These are phyloP conservation scores for Phytophthora europaea DNA, from an alignment of 352 stramenopile genomes.

Conservation along the genomic window DNA sequence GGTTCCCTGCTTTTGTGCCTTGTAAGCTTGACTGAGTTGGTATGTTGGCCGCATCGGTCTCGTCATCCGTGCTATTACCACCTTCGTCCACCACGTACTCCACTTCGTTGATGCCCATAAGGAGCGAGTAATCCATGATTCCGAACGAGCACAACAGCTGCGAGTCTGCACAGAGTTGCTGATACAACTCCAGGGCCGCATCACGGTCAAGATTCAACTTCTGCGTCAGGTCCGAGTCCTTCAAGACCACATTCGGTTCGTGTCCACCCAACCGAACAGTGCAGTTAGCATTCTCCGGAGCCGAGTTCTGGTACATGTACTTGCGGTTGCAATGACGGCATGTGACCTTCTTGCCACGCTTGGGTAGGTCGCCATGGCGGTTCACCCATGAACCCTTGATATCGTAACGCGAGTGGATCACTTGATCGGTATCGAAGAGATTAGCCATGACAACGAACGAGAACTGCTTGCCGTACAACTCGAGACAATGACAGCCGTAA, in stretches of 20 bases:
- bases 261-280: slow-evolving; percentile 80
- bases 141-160: slow-evolving; percentile 89
- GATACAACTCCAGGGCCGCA: slow-evolving; percentile 76
- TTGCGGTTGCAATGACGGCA: slow-evolving; percentile 92
- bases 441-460: slow-evolving; percentile 95
- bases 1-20: slow-evolving; percentile 26
- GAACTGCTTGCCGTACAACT: slow-evolving; percentile 93
- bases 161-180: slow-evolving; percentile 83
- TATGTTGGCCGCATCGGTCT: slow-evolving; percentile 40
- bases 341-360: slow-evolving; percentile 89
- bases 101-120: slow-evolving; percentile 92
- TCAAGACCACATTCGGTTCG: slow-evolving; percentile 91
- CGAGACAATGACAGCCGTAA: slow-evolving; percentile 91
- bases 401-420: slow-evolving; percentile 91
- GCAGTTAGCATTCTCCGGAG: slow-evolving; percentile 78
- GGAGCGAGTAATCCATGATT: slow-evolving; percentile 94
- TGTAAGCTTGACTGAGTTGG: slow-evolving; percentile 17
- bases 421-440: slow-evolving; percentile 90
- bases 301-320: slow-evolving; percentile 79
- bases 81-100: slow-evolving; percentile 89
- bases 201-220: slow-evolving; percentile 89
- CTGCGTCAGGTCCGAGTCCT: slow-evolving; percentile 90
- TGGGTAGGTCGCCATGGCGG: slow-evolving; percentile 80
- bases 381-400: slow-evolving; percentile 94
- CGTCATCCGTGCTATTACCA: slow-evolving; percentile 49